Evolutionary conservation across 2,329 filamentous ascomycete species (phyloP), one percentile per base, ranked within the genome.

Genomic region (Fusarium clavum): DNA sequence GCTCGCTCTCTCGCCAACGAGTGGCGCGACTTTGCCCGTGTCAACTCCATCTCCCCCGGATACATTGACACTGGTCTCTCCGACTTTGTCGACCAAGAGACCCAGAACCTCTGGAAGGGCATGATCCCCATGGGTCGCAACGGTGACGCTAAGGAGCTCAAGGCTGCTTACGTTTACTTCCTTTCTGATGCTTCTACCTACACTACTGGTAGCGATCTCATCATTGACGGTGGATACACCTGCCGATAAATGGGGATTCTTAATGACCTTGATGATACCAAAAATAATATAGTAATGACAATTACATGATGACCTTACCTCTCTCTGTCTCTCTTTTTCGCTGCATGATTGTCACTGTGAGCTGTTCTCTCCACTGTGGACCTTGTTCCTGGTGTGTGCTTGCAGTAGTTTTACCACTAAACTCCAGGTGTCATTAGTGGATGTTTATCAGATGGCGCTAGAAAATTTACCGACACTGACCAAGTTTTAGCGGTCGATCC

Each of bases 151-250:
- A 87, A 90, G 74, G 92, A 94, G 83, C 82, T 94, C 71, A 93
- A 93, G 82, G 91, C 90, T 10, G 91, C 90, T n/a, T 95, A 91
- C 78, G 83, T 94, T 54, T 94, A 93, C 80, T 85, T 95, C 41
- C 88, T 91, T 34, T 91, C 88, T 51, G 92, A 94, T 78, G 92
- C 92, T 7, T 89, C 90, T 61, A 90, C 88, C 44, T 94, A 93
- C 80, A 93, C 90, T 8, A 94, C 92, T 14, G 92, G 88, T 6
- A 83, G 87, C 5, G 90, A 93, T 76, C 84, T 94, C 45, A 81
- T 92, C 61, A 88, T 93, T 63, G 92, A 94, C 77, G 92, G 91
- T 69, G 91, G 90, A 43, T 92, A 92, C 81, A 83, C 81, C 70
- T 75, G 79, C 73, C 82, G 83, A 64, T 86, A 79, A 70, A 74